Percentiles rank a stretch among this genome's conserved stretches.
Conservation (phyloP, 805 yeast genomes). For the Scheffersomyces amazonensis region DNA sequence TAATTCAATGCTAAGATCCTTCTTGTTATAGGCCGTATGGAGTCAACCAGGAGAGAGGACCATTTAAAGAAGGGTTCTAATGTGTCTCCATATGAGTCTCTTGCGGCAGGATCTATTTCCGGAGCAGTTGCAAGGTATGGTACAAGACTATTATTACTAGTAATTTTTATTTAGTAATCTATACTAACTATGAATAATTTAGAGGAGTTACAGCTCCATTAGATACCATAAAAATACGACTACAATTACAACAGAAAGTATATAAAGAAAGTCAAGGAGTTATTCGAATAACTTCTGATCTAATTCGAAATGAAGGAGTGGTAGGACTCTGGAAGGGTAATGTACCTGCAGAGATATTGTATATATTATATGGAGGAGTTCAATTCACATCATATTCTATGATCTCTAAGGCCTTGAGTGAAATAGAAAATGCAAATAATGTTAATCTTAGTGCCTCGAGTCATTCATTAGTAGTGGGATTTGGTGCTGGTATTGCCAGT, state of each 20-base stretch:
- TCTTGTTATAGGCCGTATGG: no score
- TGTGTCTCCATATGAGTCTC: constrained; percentile 50
- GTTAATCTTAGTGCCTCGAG: constrained; percentile 27
- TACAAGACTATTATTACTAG: no score
- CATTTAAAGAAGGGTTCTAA: constrained; percentile 51
- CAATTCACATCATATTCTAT: constrained; percentile 76
- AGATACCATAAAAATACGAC: constrained; percentile 73
- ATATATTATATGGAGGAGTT: constrained; percentile 76
- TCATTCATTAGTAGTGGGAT: constrained; percentile 63
- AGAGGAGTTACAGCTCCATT: constrained; percentile 72
- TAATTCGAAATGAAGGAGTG: constrained; percentile 64
- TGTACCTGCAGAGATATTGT: constrained; percentile 85
- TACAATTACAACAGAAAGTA: constrained; percentile 53
- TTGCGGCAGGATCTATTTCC: constrained; percentile 68
- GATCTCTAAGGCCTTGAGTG: constrained; percentile 43
- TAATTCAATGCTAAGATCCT: no score
- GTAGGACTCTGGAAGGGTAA: constrained; percentile 94
- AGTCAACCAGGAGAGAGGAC: constrained; percentile 25
- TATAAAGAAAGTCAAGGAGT: constrained; percentile 23
- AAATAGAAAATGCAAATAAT: constrained; percentile 18
- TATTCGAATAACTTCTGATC: constrained; percentile 33
- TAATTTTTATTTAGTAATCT: neutral
- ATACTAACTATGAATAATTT: constrained; percentile 15
- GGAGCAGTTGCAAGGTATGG: constrained; percentile 53
- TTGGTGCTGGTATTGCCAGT: constrained; percentile 72